Conservation (phyloP, 495 filamentous ascomycete genomes). For the Podospora anserina region DNA sequence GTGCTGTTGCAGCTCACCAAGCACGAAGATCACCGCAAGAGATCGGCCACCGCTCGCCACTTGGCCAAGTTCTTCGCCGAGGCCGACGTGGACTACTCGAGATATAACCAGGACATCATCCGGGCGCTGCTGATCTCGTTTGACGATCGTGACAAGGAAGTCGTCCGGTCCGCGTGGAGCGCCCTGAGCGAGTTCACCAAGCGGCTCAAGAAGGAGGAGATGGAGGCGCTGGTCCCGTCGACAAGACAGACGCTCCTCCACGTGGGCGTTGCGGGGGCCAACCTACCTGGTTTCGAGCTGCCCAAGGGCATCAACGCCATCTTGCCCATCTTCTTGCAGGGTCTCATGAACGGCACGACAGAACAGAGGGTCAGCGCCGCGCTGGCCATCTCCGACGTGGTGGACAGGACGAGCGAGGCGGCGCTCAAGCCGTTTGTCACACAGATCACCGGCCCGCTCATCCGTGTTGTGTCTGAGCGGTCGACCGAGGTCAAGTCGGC, state of each 20-base stretch:
- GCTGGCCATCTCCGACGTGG: conserved; percentile 89
- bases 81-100: conserved; percentile 80
- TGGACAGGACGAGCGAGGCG: conserved; percentile 81
- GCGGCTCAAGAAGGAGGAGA: conserved; percentile 91
- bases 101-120: conserved; percentile 93
- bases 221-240: conserved; percentile 88
- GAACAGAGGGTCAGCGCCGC: conserved; percentile 92
- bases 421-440: conserved; percentile 91
- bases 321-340: conserved; percentile 94
- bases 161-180: conserved; percentile 90
- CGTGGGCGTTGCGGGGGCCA: conserved; percentile 80
- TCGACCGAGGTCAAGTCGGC: conserved; percentile 94
- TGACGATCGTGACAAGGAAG: conserved; percentile 76
- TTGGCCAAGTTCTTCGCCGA: conserved; percentile 84
- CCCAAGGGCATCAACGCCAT: conserved; percentile 98
- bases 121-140: conserved; percentile 85
- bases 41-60: conserved; percentile 71
- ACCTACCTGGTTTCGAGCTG: conserved; percentile 83
- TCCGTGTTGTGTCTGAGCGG: conserved; percentile 92
- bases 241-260: conserved; percentile 80
- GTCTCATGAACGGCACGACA: conserved; percentile 88
- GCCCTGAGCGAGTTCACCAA: conserved; percentile 85
- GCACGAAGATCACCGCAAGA: conserved; percentile 84
- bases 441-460: conserved; percentile 94
- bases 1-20: conserved; percentile 83